A percentile compares a stretch with the other conserved stretches of the same genome.
Evolutionary conservation across 148 eudicot genomes (phyloP).

Genomic region (Fagopyrum homotropicum): DNA sequence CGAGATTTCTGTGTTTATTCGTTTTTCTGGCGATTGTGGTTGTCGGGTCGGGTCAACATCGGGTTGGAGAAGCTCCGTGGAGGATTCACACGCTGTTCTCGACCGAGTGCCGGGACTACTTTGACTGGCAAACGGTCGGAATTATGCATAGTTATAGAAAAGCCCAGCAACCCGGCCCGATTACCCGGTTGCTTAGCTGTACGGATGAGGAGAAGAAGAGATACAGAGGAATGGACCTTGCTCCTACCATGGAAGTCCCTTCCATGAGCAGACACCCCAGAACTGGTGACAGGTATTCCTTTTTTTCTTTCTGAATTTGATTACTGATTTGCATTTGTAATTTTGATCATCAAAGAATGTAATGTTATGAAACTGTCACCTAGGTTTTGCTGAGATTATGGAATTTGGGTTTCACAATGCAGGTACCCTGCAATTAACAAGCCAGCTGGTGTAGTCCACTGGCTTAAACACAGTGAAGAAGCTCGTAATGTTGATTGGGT

Average conservation of each 20-base stretch:
- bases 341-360: not conserved
- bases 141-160: conserved; percentile 76
- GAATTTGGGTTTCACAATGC: not conserved
- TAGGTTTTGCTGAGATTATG: not conserved
- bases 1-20: conserved; percentile 15
- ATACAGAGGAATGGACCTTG: conserved; percentile 77
- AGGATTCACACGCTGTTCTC: conserved; percentile 95
- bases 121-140: conserved; percentile 98
- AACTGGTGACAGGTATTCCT: conserved; percentile 83
- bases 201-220: conserved; percentile 66
- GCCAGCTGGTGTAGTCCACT: conserved; percentile 88
- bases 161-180: conserved; percentile 79
- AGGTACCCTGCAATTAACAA: conserved; percentile 99
- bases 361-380: too few relatives aligned
- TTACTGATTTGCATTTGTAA: not conserved
- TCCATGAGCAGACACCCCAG: conserved; percentile 87
- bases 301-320: not conserved
- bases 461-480: conserved; percentile 80
- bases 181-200: conserved; percentile 91
- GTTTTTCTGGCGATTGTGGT: conserved; percentile 17
- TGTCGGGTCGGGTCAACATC: conserved; percentile 22
- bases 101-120: conserved; percentile 87
- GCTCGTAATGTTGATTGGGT: conserved; percentile 95
- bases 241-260: conserved; percentile 96
- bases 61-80: conserved; percentile 39